Percentiles rank a stretch among this genome's conserved stretches.
Evolutionary conservation across 768 basidiomycete species (phyloP).

Genomic region (Agaricus blazei): DNA sequence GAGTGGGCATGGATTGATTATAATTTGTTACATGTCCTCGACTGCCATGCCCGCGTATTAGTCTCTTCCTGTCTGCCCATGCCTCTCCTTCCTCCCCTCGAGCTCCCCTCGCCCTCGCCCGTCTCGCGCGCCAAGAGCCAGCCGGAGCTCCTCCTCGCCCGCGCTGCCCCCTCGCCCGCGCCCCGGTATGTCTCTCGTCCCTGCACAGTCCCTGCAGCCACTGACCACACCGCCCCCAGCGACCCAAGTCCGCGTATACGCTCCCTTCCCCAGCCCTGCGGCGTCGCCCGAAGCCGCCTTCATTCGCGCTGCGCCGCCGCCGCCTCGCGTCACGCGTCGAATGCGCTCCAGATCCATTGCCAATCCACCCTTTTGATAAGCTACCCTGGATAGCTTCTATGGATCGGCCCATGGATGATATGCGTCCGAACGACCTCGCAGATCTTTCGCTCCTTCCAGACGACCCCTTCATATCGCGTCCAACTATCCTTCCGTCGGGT

Average conservation of each 20-base stretch:
- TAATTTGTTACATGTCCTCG: conserved; percentile 18
- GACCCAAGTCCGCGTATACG: conserved; percentile 8
- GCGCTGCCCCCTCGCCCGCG: conserved; percentile 21
- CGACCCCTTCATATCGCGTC: conserved; percentile 7
- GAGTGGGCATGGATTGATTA: background rate
- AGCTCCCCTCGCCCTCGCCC: background rate
- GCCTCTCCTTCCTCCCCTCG: conserved; percentile 12
- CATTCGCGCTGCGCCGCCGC: conserved; percentile 22
- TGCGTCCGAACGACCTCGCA: conserved; percentile 51
- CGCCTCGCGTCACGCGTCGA: conserved; percentile 23
- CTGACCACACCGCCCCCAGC: background rate
- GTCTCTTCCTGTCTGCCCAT: conserved; percentile 16
- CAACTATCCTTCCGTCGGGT: conserved; percentile 19
- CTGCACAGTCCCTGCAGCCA: background rate
- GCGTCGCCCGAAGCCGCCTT: conserved; percentile 27
- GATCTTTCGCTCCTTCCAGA: conserved; percentile 59
- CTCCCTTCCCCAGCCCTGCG: conserved; percentile 27
- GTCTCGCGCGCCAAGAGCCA: too few relatives aligned
- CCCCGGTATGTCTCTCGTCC: conserved; percentile 13
- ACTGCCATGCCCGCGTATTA: conserved; percentile 40
- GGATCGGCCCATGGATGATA: conserved; percentile 37
- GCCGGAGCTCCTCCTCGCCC: too few relatives aligned
- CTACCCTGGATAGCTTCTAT: conserved; percentile 66
- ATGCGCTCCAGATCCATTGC: conserved; percentile 21
- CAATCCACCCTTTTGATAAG: conserved; percentile 45